phyloP scores from a whole-genome alignment of 2,329 filamentous ascomycete species.

The Lomentospora prolificans region DNA sequence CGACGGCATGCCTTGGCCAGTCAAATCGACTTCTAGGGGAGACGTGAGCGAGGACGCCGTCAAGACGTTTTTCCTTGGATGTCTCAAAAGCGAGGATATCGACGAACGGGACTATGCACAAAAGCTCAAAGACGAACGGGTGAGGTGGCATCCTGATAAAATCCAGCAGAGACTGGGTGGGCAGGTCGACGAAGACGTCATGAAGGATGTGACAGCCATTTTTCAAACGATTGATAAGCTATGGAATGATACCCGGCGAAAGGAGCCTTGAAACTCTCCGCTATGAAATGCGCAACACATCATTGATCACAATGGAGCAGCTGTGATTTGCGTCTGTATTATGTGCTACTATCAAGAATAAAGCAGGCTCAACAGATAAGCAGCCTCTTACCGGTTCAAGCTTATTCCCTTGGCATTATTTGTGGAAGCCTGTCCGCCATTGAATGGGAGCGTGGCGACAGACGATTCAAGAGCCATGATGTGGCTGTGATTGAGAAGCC shows the following conservation, averaged over 20 bases:
- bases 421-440: no score
- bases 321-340: neutral
- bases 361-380: no score
- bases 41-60: constrained; percentile 52
- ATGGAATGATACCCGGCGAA: constrained; percentile 5
- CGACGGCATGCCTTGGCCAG: constrained; percentile 57
- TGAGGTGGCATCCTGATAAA: constrained; percentile 97
- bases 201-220: constrained; percentile 75
- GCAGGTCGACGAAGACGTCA: constrained; percentile 58
- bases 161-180: constrained; percentile 81
- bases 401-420: no score
- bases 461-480: no score
- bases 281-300: neutral
- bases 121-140: constrained; percentile 69
- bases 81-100: constrained; percentile 29
- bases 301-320: neutral
- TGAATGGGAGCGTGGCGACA: no score
- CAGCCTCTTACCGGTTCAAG: no score
- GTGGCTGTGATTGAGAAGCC: no score
- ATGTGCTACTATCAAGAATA: no score
- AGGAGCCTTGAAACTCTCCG: neutral
- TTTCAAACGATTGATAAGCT: constrained; percentile 74
- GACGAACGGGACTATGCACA: constrained; percentile 36
- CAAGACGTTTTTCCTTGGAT: constrained; percentile 55
- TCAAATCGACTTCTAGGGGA: constrained; percentile 23